phyloP scores from a whole-genome alignment of 495 filamentous ascomycete genomes.

The Penicillium soppii region DNA sequence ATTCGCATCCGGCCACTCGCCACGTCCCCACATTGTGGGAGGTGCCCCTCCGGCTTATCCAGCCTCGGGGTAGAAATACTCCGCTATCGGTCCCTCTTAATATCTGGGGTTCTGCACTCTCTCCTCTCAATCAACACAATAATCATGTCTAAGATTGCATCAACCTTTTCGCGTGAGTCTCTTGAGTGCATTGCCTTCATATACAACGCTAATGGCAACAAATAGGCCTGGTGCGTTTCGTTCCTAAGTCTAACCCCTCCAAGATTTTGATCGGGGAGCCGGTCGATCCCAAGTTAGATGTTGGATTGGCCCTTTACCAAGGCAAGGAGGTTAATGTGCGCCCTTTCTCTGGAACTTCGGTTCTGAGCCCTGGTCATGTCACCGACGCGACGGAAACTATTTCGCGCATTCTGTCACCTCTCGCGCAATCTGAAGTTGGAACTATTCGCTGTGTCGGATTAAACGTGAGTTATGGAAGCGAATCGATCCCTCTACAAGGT shows the following conservation, averaged over 20 bases:
- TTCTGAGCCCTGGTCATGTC: conserved; percentile 49
- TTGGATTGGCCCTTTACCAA: conserved; percentile 54
- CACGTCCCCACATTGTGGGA: conserved; percentile 24
- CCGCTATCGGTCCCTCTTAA: conserved; percentile 4
- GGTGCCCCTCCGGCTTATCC: conserved; percentile 15
- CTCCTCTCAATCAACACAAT: neutral
- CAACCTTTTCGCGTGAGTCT: conserved; percentile 42
- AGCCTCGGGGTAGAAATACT: conserved; percentile 21
- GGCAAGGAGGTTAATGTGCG: conserved; percentile 55
- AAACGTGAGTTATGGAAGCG: conserved; percentile 49
- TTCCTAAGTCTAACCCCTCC: conserved; percentile 49
- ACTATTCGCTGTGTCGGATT: conserved; percentile 71
- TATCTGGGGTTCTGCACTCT: neutral
- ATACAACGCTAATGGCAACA: conserved; percentile 5
- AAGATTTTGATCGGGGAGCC: conserved; percentile 59
- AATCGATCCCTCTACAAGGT: neutral
- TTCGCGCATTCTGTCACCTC: conserved; percentile 53
- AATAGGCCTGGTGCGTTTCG: conserved; percentile 59
- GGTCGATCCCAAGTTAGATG: conserved; percentile 48
- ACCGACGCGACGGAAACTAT: conserved; percentile 51
- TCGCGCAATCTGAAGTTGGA: conserved; percentile 45
- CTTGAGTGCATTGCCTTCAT: neutral
- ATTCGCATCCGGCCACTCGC: conserved; percentile 7
- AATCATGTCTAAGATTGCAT: conserved; percentile 43
- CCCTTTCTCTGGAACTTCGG: conserved; percentile 55